These are phyloP conservation scores for Phytophthora kernoviae DNA, from an alignment of 352 stramenopile species.

Conservation along the genomic window DNA sequence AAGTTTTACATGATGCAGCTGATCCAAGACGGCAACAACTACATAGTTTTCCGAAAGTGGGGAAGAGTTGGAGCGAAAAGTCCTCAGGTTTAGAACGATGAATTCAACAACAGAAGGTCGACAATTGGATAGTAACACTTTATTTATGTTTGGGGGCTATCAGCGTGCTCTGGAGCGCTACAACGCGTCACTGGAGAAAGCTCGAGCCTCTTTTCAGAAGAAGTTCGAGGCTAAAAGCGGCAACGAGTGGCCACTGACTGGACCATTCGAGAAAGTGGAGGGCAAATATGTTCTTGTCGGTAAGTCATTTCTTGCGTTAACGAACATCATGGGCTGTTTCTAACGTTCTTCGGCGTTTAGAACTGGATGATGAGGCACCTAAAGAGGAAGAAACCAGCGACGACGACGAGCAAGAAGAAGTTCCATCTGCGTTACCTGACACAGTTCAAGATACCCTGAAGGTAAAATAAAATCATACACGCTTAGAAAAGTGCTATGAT, in stretches of 20 bases:
- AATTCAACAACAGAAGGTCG: conserved; percentile 1
- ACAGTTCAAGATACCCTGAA: conserved; percentile 50
- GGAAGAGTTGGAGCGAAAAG: conserved; percentile 68
- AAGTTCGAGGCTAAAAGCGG: conserved; percentile 70
- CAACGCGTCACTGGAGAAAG: conserved; percentile 53
- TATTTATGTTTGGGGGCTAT: not conserved
- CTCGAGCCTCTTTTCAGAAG: conserved; percentile 55
- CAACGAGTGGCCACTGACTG: conserved; percentile 64
- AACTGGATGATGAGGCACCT: conserved; percentile 42
- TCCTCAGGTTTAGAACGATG: conserved; percentile 42
- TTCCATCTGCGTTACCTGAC: conserved; percentile 36
- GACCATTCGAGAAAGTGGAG: conserved; percentile 46
- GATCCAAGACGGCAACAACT: conserved; percentile 48
- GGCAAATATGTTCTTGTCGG: conserved; percentile 75
- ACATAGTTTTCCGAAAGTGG: conserved; percentile 72
- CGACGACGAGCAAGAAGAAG: conserved; percentile 37
- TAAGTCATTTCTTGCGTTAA: conserved; percentile 15
- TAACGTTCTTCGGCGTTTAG: conserved; percentile 7
- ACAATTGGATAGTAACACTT: not conserved
- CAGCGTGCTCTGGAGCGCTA: conserved; percentile 42
- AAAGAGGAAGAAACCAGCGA: conserved; percentile 46
- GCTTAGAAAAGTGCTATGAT: not conserved
- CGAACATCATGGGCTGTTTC: not conserved
- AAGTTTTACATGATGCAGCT: conserved; percentile 83
- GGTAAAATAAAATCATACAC: too few relatives aligned